A percentile compares a stretch with the other conserved stretches of the same genome.
Conservation (phyloP, 2,329 filamentous ascomycete species). For the Parastagonospora nodorum region DNA sequence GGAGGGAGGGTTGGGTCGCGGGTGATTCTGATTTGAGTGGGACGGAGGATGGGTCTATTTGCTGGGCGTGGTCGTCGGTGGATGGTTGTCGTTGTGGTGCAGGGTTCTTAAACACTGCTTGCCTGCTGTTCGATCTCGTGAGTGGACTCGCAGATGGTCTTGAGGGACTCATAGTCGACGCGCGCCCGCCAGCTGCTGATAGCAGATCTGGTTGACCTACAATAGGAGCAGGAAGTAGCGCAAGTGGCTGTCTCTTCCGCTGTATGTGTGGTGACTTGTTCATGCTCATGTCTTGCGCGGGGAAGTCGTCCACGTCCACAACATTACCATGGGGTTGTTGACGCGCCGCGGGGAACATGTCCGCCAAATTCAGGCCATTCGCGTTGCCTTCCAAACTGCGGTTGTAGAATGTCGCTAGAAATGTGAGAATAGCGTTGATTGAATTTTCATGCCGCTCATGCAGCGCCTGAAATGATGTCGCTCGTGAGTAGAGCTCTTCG, state of each 20-base stretch:
- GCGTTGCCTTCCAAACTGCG: constrained; percentile 87
- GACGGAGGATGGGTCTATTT: constrained; percentile 15
- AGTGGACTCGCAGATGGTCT: constrained; percentile 34
- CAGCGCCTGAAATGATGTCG: constrained; percentile 84
- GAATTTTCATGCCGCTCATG: constrained; percentile 98
- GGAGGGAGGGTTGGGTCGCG: constrained; percentile 37
- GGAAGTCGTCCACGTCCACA: constrained; percentile 65
- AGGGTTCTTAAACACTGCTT: constrained; percentile 30
- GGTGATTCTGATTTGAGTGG: constrained; percentile 51
- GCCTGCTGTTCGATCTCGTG: constrained; percentile 22
- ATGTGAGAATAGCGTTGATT: constrained; percentile 97
- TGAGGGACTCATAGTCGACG: constrained; percentile 39
- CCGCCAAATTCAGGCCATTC: constrained; percentile 75
- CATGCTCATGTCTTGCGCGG: constrained; percentile 43
- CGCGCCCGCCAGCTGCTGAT: constrained; percentile 27
- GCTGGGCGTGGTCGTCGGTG: constrained; percentile 8
- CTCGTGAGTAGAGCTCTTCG: constrained; percentile 84
- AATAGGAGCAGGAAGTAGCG: constrained; percentile 40
- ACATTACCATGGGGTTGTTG: constrained; percentile 62
- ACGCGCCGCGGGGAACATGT: constrained; percentile 76
- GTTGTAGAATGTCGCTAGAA: constrained; percentile 94
- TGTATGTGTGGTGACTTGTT: constrained; percentile 42
- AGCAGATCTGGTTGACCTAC: constrained; percentile 35
- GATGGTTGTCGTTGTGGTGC: constrained; percentile 20
- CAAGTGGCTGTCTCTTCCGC: constrained; percentile 45